These are phyloP conservation scores for Wallacemonas sp. DNA, from an alignment of 208 protist species.

Conservation along the genomic window DNA sequence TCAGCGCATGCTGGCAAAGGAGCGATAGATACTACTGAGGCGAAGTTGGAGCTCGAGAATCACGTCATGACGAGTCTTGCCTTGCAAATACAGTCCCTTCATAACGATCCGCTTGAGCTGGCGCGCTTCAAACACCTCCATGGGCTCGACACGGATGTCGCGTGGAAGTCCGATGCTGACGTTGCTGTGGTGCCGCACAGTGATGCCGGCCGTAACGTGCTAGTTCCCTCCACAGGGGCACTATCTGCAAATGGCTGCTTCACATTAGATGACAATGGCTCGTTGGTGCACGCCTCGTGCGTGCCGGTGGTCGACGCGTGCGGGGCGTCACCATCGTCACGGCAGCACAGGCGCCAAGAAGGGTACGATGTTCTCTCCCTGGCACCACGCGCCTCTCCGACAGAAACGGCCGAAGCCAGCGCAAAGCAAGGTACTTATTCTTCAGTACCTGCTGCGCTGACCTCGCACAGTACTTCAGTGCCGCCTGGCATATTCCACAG, in stretches of 20 bases:
- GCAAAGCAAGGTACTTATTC: too few species aligned
- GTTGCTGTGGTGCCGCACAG: not conserved
- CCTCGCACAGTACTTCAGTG: not conserved
- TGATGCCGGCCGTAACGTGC: not conserved
- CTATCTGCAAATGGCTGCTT: slow-evolving; percentile 48
- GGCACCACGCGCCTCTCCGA: not conserved
- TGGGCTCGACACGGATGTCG: slow-evolving; percentile 12
- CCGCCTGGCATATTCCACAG: not conserved
- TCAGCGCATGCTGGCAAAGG: too few species aligned
- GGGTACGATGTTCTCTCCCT: slow-evolving; percentile 8
- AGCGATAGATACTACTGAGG: slow-evolving; percentile 2
- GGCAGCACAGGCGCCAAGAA: slow-evolving; percentile 5
- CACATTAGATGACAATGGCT: slow-evolving; percentile 54
- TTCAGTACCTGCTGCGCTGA: not conserved
- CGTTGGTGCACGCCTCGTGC: slow-evolving; percentile 19
- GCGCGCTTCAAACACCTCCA: slow-evolving; percentile 37
- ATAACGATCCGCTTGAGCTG: slow-evolving; percentile 20
- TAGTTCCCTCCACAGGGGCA: too few species aligned
- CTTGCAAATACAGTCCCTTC: slow-evolving; percentile 51
- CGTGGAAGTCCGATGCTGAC: not conserved
- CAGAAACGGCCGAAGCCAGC: too few species aligned
- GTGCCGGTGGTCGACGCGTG: not conserved
- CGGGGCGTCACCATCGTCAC: not conserved
- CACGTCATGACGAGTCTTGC: slow-evolving; percentile 56
- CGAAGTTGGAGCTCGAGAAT: slow-evolving; percentile 33